Conservation (phyloP, 768 basidiomycete species). For the Leccinum imitatum region DNA sequence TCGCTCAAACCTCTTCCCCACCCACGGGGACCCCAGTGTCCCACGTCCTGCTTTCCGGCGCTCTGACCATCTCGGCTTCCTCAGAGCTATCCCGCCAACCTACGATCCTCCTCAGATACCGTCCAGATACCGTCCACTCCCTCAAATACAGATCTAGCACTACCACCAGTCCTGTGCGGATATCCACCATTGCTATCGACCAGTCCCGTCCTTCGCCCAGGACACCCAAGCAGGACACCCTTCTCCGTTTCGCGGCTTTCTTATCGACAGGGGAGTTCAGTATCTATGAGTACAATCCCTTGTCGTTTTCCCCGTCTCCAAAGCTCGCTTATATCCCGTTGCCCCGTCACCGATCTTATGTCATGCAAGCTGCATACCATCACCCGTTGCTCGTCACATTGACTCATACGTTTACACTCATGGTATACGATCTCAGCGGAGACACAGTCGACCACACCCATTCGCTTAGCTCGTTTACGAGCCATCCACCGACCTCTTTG, state of each 20-base stretch:
- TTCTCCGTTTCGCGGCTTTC: conserved; percentile 54
- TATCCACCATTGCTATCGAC: conserved; percentile 71
- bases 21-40: conserved; percentile 13
- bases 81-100: conserved; percentile 32
- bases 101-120: conserved; percentile 24
- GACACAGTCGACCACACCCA: conserved; percentile 55
- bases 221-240: conserved; percentile 27
- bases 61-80: conserved; percentile 58
- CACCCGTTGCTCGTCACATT: conserved; percentile 76
- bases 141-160: conserved; percentile 45
- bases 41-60: conserved; percentile 59
- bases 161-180: conserved; percentile 34
- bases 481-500: conserved; percentile 77
- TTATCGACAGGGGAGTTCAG: conserved; percentile 69
- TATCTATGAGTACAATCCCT: conserved; percentile 54
- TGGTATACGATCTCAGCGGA: conserved; percentile 67
- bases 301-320: conserved; percentile 39
- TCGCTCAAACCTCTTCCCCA: conserved; percentile 1
- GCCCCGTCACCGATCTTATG: conserved; percentile 41
- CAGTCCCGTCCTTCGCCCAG: conserved; percentile 59
- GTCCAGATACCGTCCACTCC: conserved; percentile 31
- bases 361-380: conserved; percentile 71
- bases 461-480: conserved; percentile 73
- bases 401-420: conserved; percentile 63
- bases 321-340: conserved; percentile 50